Evolutionary conservation across 768 basidiomycete species (phyloP), one percentile per base, ranked within the genome.

Genomic region (Macrolepiota dolichaula): DNA sequence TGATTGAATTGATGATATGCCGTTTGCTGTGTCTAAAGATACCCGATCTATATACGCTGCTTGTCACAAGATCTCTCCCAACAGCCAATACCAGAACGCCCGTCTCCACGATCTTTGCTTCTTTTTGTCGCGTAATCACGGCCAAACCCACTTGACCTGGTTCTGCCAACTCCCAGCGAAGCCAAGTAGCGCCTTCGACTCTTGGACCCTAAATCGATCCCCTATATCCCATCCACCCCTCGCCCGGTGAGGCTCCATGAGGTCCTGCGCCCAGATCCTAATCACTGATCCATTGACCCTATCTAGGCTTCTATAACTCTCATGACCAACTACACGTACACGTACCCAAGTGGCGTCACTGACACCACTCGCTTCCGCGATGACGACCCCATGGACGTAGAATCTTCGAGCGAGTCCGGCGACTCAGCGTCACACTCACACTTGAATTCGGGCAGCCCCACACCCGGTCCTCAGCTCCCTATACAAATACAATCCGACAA

Each of bases 381-480:
- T 55, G 52, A 61, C 37, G 59, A 61, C 25, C 42, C 52, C 10
- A 61, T 61, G 59, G 59, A 60, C 5, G 52, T 60, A 17, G 59
- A 60, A 36, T 60, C 59, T 27, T 60, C 52, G 17, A 60, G 59
- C 32, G 51, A 53, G 51, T 60, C 59, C 11, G 50, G 51, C 15
- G 49, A 36, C 22, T 58, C 57, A 3, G 13, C 22, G 35, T 50
- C 56, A 3, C 44, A 57, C 4, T 40, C 46, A 17, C 47, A 44
- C 9, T 58, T 49, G 22, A 50, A 32, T 13, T 50, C 57, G 7
- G 57, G 57, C 35, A 58, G 57, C 12, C 57, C 57, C n/a, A 58
- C 57, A 24, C 57, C 57, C 19, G 57, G 49, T 15, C 57, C 35
- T 13, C 57, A 58, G 10, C 11, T 32, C 9, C 57, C 29, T 27